phyloP scores from a whole-genome alignment of 2,329 filamentous ascomycete genomes.

The Aureobasidium melanogenum region DNA sequence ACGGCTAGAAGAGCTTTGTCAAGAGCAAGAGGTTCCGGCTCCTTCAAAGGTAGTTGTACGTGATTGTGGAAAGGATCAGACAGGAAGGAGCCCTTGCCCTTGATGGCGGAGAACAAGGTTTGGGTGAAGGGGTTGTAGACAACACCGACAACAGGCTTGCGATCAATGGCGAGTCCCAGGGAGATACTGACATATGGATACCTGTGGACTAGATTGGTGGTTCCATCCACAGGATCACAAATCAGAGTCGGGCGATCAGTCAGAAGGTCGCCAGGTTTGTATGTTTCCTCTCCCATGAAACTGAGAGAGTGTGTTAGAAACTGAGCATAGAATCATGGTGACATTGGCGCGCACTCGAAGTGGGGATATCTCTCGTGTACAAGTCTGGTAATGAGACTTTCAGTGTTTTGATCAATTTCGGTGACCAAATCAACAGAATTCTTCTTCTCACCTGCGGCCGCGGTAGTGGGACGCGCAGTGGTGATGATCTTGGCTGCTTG shows the following conservation, averaged over 20 bases:
- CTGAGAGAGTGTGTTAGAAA: constrained; percentile 19
- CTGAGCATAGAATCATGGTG: not conserved
- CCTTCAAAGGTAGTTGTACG: constrained; percentile 36
- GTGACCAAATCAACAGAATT: constrained; percentile 54
- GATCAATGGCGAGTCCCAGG: constrained; percentile 59
- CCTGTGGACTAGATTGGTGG: constrained; percentile 70
- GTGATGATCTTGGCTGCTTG: constrained; percentile 39
- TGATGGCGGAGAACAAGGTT: constrained; percentile 59
- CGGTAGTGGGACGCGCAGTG: constrained; percentile 34
- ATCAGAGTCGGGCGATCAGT: constrained; percentile 65
- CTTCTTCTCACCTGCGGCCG: constrained; percentile 38
- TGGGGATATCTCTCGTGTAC: constrained; percentile 44
- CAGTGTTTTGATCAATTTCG: constrained; percentile 54
- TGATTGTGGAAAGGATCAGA: constrained; percentile 24
- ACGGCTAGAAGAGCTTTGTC: constrained; percentile 56
- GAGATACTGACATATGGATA: constrained; percentile 70
- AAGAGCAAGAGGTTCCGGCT: constrained; percentile 48
- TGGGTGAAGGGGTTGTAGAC: constrained; percentile 73
- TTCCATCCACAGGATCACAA: constrained; percentile 76
- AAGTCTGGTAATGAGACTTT: constrained; percentile 46
- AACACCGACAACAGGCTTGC: constrained; percentile 58
- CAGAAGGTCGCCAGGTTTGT: constrained; percentile 56
- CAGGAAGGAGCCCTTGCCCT: constrained; percentile 56
- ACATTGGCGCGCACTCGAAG: constrained; percentile 35
- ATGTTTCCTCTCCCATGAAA: constrained; percentile 71